These are phyloP conservation scores for Herpetomonas tarakana DNA, from an alignment of 208 protist species.

Conservation along the genomic window DNA sequence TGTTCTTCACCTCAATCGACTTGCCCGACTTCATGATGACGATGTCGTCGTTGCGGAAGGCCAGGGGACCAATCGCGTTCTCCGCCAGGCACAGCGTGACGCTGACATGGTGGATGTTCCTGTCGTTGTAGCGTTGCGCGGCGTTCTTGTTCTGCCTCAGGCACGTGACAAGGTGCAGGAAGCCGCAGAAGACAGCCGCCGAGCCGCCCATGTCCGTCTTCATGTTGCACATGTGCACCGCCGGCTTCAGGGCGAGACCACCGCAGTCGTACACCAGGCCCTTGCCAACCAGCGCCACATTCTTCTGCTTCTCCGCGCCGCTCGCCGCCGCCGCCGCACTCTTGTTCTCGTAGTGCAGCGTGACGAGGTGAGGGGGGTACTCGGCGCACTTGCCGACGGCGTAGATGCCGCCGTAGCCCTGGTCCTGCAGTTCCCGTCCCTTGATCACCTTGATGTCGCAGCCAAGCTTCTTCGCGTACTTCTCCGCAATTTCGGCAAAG, in stretches of 20 bases:
- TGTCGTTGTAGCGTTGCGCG: constrained; percentile 7
- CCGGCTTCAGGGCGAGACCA: constrained; percentile 80
- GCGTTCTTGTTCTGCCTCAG: constrained; percentile 28
- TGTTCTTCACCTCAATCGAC: constrained; percentile 89
- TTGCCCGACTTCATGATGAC: constrained; percentile 83
- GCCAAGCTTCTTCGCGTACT: constrained; percentile 43
- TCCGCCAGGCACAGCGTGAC: constrained; percentile 85
- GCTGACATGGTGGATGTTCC: constrained; percentile 38
- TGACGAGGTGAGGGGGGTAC: constrained; percentile 68
- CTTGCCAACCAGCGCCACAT: constrained; percentile 79
- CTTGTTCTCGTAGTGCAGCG: constrained; percentile 54
- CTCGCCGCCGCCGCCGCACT: constrained; percentile 15
- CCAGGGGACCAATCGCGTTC: constrained; percentile 71
- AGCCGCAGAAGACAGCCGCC: constrained; percentile 72
- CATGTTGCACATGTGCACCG: constrained; percentile 79
- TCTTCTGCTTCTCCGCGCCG: constrained; percentile 24
- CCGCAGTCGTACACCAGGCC: constrained; percentile 90
- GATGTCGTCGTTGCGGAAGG: constrained; percentile 85
- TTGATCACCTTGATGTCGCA: constrained; percentile 52
- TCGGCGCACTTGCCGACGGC: constrained; percentile 62
- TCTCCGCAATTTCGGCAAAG: constrained; percentile 62
- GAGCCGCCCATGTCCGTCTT: constrained; percentile 90
- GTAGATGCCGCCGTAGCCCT: constrained; percentile 77
- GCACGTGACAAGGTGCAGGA: constrained; percentile 59
- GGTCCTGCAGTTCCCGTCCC: constrained; percentile 63